Evolutionary conservation across 257 asterid species (phyloP).

Genomic region (Sherardia arvensis): DNA sequence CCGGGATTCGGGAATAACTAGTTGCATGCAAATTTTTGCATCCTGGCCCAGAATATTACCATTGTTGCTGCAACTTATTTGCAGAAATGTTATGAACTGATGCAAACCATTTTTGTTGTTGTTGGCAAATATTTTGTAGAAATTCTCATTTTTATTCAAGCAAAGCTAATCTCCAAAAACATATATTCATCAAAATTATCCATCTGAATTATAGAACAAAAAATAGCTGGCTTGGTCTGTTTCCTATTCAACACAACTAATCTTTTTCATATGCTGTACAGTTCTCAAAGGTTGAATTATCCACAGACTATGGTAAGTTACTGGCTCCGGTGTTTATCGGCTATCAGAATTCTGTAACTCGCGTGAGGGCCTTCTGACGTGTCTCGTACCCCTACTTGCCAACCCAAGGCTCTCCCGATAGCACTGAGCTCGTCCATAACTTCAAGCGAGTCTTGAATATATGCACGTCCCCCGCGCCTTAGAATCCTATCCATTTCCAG

Average conservation of each 20-base stretch:
- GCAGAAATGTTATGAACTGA: neutral
- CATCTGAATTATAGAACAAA: neutral
- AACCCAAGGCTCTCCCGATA: slow-evolving; percentile 62
- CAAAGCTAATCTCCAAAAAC: neutral
- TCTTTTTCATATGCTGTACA: slow-evolving; percentile 1
- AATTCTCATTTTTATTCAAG: neutral
- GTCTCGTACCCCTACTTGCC: slow-evolving; percentile 64
- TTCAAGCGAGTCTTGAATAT: slow-evolving; percentile 52
- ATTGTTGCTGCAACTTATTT: neutral
- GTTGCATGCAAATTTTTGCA: neutral
- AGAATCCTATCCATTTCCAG: slow-evolving; percentile 89
- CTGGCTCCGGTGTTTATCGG: slow-evolving; percentile 40
- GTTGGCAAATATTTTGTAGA: neutral
- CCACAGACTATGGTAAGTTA: neutral
- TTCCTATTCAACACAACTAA: neutral
- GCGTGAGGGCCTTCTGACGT: slow-evolving; percentile 93
- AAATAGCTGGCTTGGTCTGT: neutral
- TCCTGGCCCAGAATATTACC: neutral
- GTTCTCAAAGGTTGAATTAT: neutral
- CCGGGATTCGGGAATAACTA: neutral
- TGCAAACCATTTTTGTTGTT: neutral
- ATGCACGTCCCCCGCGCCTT: slow-evolving; percentile 81
- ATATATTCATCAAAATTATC: neutral
- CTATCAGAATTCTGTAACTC: slow-evolving; percentile 55
- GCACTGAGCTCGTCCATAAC: slow-evolving; percentile 70